phyloP scores from a whole-genome alignment of 148 eudicot genomes.

The Diospyros lotus region DNA sequence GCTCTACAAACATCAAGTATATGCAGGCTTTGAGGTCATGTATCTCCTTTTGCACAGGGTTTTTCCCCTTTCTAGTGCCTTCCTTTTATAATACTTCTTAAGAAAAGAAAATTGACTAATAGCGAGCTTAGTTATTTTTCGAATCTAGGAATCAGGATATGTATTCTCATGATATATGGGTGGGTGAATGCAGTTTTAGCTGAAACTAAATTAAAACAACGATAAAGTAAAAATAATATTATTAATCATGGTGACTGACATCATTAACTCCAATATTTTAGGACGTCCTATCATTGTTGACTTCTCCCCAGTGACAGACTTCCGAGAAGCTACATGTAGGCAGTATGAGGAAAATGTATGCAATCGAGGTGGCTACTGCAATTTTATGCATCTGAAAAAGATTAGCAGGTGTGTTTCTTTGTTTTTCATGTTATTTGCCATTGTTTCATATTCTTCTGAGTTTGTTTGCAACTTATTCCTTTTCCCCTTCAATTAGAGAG shows the following conservation, averaged over 20 bases:
- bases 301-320: constrained; percentile 94
- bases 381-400: constrained; percentile 93
- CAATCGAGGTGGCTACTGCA: constrained; percentile 93
- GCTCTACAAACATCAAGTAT: no score
- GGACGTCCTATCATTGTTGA: constrained; percentile 92
- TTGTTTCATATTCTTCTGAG: neutral
- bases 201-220: neutral
- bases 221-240: neutral
- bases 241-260: neutral
- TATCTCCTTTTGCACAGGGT: no score
- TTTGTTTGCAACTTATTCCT: neutral
- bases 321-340: constrained; percentile 93
- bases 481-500: constrained; percentile 42
- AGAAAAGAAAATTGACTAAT: no score
- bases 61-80: no score
- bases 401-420: constrained; percentile 61
- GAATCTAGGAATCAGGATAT: no score
- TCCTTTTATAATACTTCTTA: no score
- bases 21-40: no score
- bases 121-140: no score
- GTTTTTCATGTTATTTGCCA: neutral
- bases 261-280: constrained; percentile 16
- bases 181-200: no score
- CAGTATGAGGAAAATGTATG: constrained; percentile 92
- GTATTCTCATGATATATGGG: no score